phyloP scores from a whole-genome alignment of 1,284 basidiomycete species.

The Cryptococcus neoformans region DNA sequence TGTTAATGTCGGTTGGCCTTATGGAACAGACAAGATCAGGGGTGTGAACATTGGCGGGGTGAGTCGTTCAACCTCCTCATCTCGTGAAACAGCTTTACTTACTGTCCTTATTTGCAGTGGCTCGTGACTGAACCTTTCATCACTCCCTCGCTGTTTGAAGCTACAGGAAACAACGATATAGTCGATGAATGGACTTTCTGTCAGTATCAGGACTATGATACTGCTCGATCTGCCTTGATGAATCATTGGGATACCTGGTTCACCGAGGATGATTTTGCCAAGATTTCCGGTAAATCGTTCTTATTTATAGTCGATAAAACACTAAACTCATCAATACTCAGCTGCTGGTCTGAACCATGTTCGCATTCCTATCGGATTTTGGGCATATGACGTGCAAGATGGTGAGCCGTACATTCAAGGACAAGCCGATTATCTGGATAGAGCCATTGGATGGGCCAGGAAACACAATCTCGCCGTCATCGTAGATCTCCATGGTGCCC shows the following conservation, averaged over 20 bases:
- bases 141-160: constrained; percentile 77
- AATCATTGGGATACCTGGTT: constrained; percentile 54
- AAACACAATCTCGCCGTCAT: constrained; percentile 76
- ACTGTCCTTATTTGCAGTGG: not conserved
- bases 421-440: constrained; percentile 55
- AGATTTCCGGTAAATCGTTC: constrained; percentile 63
- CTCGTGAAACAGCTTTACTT: not conserved
- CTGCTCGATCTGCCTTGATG: constrained; percentile 28
- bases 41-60: constrained; percentile 51
- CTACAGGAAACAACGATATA: constrained; percentile 63
- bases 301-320: not conserved
- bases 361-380: constrained; percentile 71
- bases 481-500: constrained; percentile 64
- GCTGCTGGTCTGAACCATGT: constrained; percentile 71
- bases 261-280: constrained; percentile 78
- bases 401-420: constrained; percentile 85
- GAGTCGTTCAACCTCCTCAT: constrained; percentile 10
- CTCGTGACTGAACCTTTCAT: constrained; percentile 42
- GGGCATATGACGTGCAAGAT: constrained; percentile 78
- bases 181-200: constrained; percentile 81
- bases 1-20: constrained; percentile 43
- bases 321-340: constrained; percentile 2
- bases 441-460: constrained; percentile 73
- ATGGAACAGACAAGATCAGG: constrained; percentile 42
- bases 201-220: constrained; percentile 42